Conservation (phyloP, 2,329 filamentous ascomycete species). For the Monilinia laxa region DNA sequence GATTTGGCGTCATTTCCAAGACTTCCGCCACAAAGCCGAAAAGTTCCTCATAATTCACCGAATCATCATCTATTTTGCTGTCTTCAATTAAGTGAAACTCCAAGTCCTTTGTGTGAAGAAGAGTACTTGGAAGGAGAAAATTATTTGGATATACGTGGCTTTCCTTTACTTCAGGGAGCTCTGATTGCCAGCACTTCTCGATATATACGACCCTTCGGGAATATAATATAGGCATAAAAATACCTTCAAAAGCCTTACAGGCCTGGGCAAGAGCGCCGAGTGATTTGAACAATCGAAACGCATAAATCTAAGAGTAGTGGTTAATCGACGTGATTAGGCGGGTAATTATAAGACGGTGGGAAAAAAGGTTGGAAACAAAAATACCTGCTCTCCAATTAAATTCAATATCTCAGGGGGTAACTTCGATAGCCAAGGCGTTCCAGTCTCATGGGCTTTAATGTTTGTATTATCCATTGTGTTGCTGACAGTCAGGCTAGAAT, state of each 20-base stretch:
- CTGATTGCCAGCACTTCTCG: neutral
- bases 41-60: neutral
- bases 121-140: neutral
- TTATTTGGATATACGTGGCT: no score
- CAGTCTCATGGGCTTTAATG: neutral
- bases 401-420: neutral
- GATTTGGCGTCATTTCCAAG: neutral
- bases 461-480: conserved; percentile 10
- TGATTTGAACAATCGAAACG: neutral
- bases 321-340: neutral
- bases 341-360: neutral
- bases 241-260: neutral
- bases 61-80: neutral
- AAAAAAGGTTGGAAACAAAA: neutral
- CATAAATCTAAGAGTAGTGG: neutral
- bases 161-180: neutral
- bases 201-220: neutral
- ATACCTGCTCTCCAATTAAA: neutral
- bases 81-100: neutral
- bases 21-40: neutral
- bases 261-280: neutral
- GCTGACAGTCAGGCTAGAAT: neutral
- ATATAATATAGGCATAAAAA: neutral
- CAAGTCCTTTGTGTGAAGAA: neutral
- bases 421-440: neutral